Base-by-base conservation (phyloP, 495 filamentous ascomycete genomes). In the Glarea lozoyensis region DNA sequence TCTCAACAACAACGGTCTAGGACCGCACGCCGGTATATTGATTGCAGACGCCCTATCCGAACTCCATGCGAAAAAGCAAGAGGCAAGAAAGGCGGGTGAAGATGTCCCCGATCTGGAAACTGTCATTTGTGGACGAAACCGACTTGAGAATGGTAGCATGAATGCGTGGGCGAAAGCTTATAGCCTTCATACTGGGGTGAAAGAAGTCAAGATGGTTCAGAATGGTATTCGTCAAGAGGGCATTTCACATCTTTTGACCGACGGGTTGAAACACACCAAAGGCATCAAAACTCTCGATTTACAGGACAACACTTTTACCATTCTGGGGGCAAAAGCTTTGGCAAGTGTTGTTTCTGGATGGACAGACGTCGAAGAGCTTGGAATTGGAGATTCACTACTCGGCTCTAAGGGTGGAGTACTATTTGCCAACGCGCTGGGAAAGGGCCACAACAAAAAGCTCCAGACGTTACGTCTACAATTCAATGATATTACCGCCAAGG, bases 1-100 rank as follows among this genome's bases (percentile, higher is more conserved):
- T 60, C 76, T 98, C 42, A 95, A 94, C 69, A 98, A 98, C 69
- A 98, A 98, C 62, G 92, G 92, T n/a, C 75, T 98, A 9, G 92
- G 92, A 12, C 92, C 92, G 23, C 75, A 81, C 31, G 93, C 92
- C 2, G 92, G 93, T 38, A 80, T 80, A 35, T 65, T 88, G 42
- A 79, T 98, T 48, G 92, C 89, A 20, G 78, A 94, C 58, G 70
- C 78, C 15, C 83, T 98, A 45, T 86, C 88, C 4, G 74, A 74
- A 54, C 70, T 79, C n/a, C 75, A 81, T 49, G 60, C 64, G 12
- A 86, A 84, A 59, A 93, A 95, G 64, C 81, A 78, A 51, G 78
- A 77, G 53, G 84, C 84, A 10, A 75, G 82, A 36, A 75, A 72
- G 50, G 60, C 59, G 15, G 80, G 76, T 4, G 75, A 79, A 56